Evolutionary conservation across 2,329 filamentous ascomycete species (phyloP).

Genomic region (Ilyonectria sp.): DNA sequence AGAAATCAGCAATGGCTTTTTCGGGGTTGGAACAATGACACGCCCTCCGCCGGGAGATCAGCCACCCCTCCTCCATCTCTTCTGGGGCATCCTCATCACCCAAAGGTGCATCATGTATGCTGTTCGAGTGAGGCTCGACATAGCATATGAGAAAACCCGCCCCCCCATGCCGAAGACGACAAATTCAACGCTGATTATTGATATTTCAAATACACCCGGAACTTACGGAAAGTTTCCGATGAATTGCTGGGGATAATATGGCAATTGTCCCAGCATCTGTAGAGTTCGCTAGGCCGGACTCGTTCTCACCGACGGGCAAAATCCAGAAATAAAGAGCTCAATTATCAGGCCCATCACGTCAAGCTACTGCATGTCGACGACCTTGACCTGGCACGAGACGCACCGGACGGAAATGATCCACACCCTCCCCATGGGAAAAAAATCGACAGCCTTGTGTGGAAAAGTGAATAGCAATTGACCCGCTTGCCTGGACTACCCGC

Average conservation of each 20-base stretch:
- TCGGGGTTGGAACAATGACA: slow-evolving; percentile 19
- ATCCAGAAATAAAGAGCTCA: slow-evolving; percentile 37
- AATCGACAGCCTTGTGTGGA: slow-evolving; percentile 25
- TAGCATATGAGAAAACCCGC: background rate
- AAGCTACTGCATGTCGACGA: slow-evolving; percentile 35
- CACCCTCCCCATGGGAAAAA: slow-evolving; percentile 39
- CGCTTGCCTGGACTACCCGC: slow-evolving; percentile 24
- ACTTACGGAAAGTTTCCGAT: slow-evolving; percentile 17
- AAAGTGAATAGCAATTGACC: slow-evolving; percentile 20
- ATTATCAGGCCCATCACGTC: slow-evolving; percentile 38
- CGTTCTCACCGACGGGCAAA: slow-evolving; percentile 30
- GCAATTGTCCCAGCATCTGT: slow-evolving; percentile 12
- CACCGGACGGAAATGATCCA: slow-evolving; percentile 31
- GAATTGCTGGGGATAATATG: background rate
- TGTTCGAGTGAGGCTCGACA: background rate
- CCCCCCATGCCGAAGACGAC: background rate
- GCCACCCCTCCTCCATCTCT: slow-evolving; percentile 37
- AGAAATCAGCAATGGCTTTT: slow-evolving; percentile 16
- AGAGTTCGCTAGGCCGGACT: slow-evolving; percentile 6
- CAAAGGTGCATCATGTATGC: background rate
- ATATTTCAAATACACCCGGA: background rate
- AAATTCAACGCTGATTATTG: background rate
- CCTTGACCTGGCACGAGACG: slow-evolving; percentile 42
- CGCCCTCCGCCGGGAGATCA: slow-evolving; percentile 36
- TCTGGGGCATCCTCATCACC: background rate